Conservation (phyloP, 2,329 filamentous ascomycete species). For the Pyrenophora graminea region DNA sequence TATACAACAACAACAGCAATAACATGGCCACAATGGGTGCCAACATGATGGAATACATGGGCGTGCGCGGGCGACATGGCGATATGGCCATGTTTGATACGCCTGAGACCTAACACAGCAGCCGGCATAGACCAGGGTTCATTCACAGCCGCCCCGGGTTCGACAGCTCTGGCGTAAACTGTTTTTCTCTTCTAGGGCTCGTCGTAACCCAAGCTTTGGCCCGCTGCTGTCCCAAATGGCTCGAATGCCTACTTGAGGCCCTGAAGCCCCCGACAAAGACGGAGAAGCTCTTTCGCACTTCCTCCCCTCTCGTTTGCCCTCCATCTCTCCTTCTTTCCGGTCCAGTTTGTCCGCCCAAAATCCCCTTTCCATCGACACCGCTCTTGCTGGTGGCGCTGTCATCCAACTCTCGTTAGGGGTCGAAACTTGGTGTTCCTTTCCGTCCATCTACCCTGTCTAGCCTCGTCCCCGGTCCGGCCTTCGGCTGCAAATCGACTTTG, state of each 20-base stretch:
- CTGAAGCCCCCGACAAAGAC: slow-evolving; percentile 13
- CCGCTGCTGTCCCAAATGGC: slow-evolving; percentile 39
- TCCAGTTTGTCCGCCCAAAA: slow-evolving; percentile 20
- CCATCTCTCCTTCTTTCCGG: slow-evolving; percentile 30
- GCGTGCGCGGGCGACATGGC: not conserved
- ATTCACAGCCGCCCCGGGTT: slow-evolving; percentile 15
- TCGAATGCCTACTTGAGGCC: slow-evolving; percentile 36
- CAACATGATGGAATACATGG: not conserved
- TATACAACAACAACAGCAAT: no score
- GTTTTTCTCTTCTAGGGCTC: slow-evolving; percentile 35
- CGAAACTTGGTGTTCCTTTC: slow-evolving; percentile 36
- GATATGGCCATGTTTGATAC: slow-evolving; percentile 14
- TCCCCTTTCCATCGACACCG: slow-evolving; percentile 32
- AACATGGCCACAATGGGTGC: not conserved
- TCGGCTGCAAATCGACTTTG: slow-evolving; percentile 36
- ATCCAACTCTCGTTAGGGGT: slow-evolving; percentile 33
- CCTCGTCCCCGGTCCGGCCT: slow-evolving; percentile 20
- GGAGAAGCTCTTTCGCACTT: slow-evolving; percentile 27
- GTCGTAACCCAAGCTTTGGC: slow-evolving; percentile 43
- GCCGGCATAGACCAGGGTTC: slow-evolving; percentile 18
- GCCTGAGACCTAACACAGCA: slow-evolving; percentile 12
- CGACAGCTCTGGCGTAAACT: slow-evolving; percentile 36
- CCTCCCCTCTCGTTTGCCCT: slow-evolving; percentile 22
- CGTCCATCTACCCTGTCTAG: slow-evolving; percentile 30
- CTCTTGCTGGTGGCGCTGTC: slow-evolving; percentile 25